Conservation (phyloP, 805 yeast genomes). For the Ogataea siamensis region DNA sequence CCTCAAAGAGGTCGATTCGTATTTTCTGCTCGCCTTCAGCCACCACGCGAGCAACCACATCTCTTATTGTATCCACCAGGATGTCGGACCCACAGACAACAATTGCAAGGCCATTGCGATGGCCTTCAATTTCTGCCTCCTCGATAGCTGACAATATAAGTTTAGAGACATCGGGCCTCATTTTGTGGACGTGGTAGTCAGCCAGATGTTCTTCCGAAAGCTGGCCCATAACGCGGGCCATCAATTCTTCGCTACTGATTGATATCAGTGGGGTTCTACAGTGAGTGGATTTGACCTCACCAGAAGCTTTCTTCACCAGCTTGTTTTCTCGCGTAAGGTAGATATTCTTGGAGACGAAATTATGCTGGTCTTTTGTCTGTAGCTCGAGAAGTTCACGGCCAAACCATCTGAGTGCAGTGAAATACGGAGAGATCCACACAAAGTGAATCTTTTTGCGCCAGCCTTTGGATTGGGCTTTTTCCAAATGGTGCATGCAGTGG, state of each 20-base stretch:
- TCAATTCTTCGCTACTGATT: constrained; percentile 8
- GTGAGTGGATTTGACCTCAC: background rate
- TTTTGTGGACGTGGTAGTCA: constrained; percentile 32
- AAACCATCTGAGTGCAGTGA: constrained; percentile 43
- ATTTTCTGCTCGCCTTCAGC: constrained; percentile 25
- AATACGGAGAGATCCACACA: constrained; percentile 45
- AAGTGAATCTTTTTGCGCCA: constrained; percentile 35
- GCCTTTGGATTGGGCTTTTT: constrained; percentile 4
- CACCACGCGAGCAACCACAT: constrained; percentile 33
- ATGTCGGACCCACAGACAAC: constrained; percentile 55
- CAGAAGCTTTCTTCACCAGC: constrained; percentile 1
- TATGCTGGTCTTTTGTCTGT: constrained; percentile 16
- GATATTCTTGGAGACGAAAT: constrained; percentile 18
- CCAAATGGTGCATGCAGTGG: constrained; percentile 37
- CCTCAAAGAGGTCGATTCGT: constrained; percentile 56
- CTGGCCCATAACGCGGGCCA: constrained; percentile 34
- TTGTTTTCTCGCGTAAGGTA: constrained; percentile 25
- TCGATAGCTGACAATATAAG: constrained; percentile 25
- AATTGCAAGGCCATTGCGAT: constrained; percentile 42
- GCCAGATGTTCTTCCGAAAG: constrained; percentile 33
- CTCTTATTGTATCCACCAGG: constrained; percentile 53
- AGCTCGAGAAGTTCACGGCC: constrained; percentile 36
- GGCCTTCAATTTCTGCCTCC: constrained; percentile 17
- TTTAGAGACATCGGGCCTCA: constrained; percentile 15
- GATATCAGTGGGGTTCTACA: constrained; percentile 8